These are phyloP conservation scores for Talaromyces trachyspermus DNA, from an alignment of 495 filamentous ascomycete genomes.

Conservation along the genomic window DNA sequence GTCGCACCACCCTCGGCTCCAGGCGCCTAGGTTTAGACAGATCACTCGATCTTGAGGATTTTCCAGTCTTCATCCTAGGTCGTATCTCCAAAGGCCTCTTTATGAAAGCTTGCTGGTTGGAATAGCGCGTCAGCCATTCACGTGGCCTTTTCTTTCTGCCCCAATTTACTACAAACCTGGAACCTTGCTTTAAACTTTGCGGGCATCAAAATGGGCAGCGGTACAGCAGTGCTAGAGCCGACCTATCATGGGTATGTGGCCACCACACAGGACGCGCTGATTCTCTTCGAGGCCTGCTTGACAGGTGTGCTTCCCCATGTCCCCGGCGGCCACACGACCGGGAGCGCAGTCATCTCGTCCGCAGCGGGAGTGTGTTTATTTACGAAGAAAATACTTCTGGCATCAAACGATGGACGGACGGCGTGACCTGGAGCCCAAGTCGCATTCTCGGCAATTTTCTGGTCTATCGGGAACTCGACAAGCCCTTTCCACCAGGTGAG, in stretches of 20 bases:
- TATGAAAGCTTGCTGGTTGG: too few relatives aligned
- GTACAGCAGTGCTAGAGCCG: slow-evolving; percentile 41
- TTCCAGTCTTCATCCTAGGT: too few relatives aligned
- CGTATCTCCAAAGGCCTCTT: too few relatives aligned
- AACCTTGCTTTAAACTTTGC: too few relatives aligned
- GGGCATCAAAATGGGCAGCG: slow-evolving; percentile 34
- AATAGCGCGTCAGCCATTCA: too few relatives aligned
- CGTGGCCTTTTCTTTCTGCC: not conserved
- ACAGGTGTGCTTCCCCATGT: slow-evolving; percentile 62
- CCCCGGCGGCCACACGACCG: slow-evolving; percentile 79
- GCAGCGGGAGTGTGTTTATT: slow-evolving; percentile 79
- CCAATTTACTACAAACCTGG: too few relatives aligned
- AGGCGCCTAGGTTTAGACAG: too few relatives aligned
- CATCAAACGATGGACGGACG: slow-evolving; percentile 93
- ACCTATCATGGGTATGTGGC: slow-evolving; percentile 62
- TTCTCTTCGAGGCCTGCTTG: slow-evolving; percentile 70
- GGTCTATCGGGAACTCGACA: slow-evolving; percentile 80
- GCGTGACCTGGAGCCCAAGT: slow-evolving; percentile 82
- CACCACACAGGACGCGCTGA: slow-evolving; percentile 66
- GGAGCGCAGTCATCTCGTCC: slow-evolving; percentile 65
- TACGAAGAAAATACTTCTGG: slow-evolving; percentile 84
- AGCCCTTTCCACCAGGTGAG: slow-evolving; percentile 76
- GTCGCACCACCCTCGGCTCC: too few relatives aligned
- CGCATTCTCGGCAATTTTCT: slow-evolving; percentile 84
- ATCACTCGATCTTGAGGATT: too few relatives aligned